Conservation (phyloP, 1,284 basidiomycete genomes). For the Porogramme epimiltina region DNA sequence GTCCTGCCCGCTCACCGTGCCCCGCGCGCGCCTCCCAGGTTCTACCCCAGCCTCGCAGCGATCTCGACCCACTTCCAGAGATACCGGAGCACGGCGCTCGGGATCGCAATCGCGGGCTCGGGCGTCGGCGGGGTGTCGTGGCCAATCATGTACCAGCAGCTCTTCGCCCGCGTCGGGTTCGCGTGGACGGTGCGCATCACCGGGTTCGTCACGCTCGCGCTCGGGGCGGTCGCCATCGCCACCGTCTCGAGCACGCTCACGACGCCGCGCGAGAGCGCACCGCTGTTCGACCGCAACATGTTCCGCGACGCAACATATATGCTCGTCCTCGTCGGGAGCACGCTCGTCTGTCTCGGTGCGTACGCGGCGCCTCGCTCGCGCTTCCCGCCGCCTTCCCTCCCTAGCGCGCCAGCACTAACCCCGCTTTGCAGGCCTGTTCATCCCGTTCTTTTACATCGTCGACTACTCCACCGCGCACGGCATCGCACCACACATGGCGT, state of each 20-base stretch:
- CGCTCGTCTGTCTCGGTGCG: slow-evolving; percentile 33
- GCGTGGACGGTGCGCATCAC: slow-evolving; percentile 54
- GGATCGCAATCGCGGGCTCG: slow-evolving; percentile 43
- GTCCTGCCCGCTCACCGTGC: neutral
- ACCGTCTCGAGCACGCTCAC: slow-evolving; percentile 31
- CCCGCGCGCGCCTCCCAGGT: slow-evolving; percentile 18
- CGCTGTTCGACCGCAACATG: slow-evolving; percentile 28
- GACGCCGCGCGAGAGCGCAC: slow-evolving; percentile 6
- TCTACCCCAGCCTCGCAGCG: slow-evolving; percentile 30
- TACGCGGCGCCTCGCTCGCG: too few species aligned
- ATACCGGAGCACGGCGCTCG: slow-evolving; percentile 57
- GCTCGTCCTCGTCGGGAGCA: slow-evolving; percentile 30
- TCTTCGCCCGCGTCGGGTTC: slow-evolving; percentile 60
- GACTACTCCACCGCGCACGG: slow-evolving; percentile 24
- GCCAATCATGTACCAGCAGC: slow-evolving; percentile 62
- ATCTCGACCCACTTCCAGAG: slow-evolving; percentile 53
- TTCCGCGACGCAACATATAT: slow-evolving; percentile 33
- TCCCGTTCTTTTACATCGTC: slow-evolving; percentile 44
- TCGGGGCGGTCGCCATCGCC: slow-evolving; percentile 30
- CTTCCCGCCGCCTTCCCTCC: neutral
- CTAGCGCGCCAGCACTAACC: neutral
- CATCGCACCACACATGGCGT: slow-evolving; percentile 26
- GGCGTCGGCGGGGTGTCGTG: slow-evolving; percentile 62
- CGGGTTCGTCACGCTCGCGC: slow-evolving; percentile 34
- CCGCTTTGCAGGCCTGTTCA: slow-evolving; percentile 49